phyloP scores from a whole-genome alignment of 148 eudicot genomes.

The Silene conica region DNA sequence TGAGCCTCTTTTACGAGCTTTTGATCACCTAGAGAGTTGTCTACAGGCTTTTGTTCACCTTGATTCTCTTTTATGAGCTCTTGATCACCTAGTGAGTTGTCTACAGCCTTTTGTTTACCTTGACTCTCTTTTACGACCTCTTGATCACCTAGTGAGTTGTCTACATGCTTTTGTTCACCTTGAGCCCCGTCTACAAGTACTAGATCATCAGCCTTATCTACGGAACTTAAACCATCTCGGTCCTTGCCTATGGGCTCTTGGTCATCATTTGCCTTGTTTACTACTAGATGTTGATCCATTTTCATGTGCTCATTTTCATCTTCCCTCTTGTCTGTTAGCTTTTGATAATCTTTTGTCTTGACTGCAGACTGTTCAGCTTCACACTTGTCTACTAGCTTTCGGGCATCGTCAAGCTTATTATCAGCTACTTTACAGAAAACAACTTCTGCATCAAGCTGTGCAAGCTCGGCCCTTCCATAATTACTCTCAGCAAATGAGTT shows the following conservation, averaged over 20 bases:
- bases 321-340: not conserved
- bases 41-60: no score
- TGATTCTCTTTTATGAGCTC: no score
- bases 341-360: not conserved
- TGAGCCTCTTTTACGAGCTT: no score
- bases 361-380: not conserved
- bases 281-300: not conserved
- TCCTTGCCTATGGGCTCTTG: not conserved
- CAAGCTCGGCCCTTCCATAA: constrained; percentile 45
- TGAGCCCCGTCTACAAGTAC: not conserved
- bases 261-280: not conserved
- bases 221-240: not conserved
- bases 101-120: no score
- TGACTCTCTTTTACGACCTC: no score
- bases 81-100: no score
- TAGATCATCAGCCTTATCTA: not conserved
- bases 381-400: not conserved
- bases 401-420: not conserved
- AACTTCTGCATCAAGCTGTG: constrained; percentile 16
- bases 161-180: not conserved
- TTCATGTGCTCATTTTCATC: not conserved
- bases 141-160: not conserved
- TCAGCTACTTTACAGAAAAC: constrained; percentile 4
- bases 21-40: no score
- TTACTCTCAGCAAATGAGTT: constrained; percentile 31